A percentile compares a stretch with the other conserved stretches of the same genome.
Evolutionary conservation across 345 rosid genomes (phyloP).

Genomic region (Acer campestre): DNA sequence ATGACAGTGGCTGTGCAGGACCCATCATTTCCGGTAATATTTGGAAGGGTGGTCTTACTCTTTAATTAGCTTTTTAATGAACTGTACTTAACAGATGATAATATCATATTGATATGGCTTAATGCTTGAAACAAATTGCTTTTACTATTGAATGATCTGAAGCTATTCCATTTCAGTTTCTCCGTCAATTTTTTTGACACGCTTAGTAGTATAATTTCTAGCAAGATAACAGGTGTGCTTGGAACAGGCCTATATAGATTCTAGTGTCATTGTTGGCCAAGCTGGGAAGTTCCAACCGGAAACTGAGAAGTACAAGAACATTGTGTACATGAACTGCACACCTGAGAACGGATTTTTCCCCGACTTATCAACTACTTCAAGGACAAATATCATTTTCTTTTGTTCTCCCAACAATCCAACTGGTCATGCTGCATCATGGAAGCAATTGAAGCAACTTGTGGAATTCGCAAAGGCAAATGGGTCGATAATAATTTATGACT

Average conservation of each 20-base stretch:
- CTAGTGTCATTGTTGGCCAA: conserved; percentile 79
- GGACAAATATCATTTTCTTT: conserved; percentile 84
- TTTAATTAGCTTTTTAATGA: neutral
- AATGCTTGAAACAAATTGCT: neutral
- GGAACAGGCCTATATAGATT: conserved; percentile 71
- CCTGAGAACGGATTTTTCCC: conserved; percentile 73
- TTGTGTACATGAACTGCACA: conserved; percentile 67
- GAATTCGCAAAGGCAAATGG: conserved; percentile 77
- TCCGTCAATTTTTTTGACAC: no score
- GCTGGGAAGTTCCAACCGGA: conserved; percentile 56
- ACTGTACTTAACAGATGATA: neutral
- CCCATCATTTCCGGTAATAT: conserved; percentile 52
- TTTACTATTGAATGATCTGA: neutral
- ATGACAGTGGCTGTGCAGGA: conserved; percentile 48
- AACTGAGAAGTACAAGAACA: conserved; percentile 56
- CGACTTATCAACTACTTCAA: conserved; percentile 47
- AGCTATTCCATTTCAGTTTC: neutral
- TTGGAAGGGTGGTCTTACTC: neutral
- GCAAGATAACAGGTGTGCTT: neutral
- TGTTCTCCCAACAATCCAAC: conserved; percentile 97
- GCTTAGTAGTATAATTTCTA: neutral
- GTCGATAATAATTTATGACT: conserved; percentile 68
- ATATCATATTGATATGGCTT: neutral
- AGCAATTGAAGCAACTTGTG: conserved; percentile 63
- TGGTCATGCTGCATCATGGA: conserved; percentile 65